Evolutionary conservation across 768 basidiomycete genomes (phyloP), one percentile per base, ranked within the genome.

Genomic region (Psilocybe cubensis): DNA sequence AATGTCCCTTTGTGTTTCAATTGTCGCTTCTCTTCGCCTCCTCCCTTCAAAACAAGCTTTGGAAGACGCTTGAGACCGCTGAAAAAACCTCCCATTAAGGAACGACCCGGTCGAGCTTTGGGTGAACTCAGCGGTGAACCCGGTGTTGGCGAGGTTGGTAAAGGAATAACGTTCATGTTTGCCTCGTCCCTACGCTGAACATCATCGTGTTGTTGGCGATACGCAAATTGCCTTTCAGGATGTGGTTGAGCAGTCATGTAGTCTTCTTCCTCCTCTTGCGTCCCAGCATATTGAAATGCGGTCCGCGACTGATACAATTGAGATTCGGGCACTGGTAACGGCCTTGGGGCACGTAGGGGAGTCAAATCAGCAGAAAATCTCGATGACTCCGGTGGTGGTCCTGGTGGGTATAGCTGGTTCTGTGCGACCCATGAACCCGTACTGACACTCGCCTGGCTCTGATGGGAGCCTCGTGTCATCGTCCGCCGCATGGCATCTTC

Each of bases 81-180:
- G 44, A 77, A 71, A 51, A 79, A 76, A 0, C 76, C 77, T 31
- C 76, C 76, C 0, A 77, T 74, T 25, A 76, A 73, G 4, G 61
- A 54, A 9, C 48, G 64, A 49, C 35, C 52, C 12, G 48, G 33
- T 17, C 55, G 35, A 44, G 9, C 21, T 8, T 35, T 45, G 11
- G 38, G 31, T 42, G 44, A 33, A 27, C 43, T 20, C 6, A 48
- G 40, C 18, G 42, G 29, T 23, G 24, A 42, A 24, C 38, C 29
- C n/a, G 51, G 43, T 23, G 45, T 45, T 11, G 43, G 33, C 14
- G 56, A 42, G 0, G 11, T 42, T 12, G 40, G 52, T 10, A 53
- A 20, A 29, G 38, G 28, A 40, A 41, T 23, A 28, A 54, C 35
- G 14, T 5, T 5, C 35, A 17, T 3, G 12, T 17, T n/a, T n/a